phyloP scores from a whole-genome alignment of 768 basidiomycete genomes.

The Pleurotus tuoliensis region DNA sequence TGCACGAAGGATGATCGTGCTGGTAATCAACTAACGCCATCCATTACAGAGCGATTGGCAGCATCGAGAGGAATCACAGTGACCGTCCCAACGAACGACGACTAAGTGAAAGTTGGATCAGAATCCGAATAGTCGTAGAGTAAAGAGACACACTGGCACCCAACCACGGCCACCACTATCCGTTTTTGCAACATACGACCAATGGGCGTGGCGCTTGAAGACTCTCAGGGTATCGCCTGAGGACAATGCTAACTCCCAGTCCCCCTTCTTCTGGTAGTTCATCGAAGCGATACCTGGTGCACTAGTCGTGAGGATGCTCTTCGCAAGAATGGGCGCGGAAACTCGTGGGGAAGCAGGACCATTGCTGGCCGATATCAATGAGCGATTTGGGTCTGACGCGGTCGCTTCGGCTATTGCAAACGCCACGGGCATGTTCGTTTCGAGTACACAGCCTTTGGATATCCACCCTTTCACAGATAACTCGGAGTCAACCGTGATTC shows the following conservation, averaged over 20 bases:
- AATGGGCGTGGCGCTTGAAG: conserved; percentile 97
- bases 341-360: conserved; percentile 31
- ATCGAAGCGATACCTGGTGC: conserved; percentile 95
- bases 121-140: background rate
- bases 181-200: conserved; percentile 96
- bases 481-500: conserved; percentile 68
- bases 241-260: conserved; percentile 83
- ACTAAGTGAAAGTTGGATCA: conserved; percentile 32
- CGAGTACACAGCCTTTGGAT: conserved; percentile 93
- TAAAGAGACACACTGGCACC: conserved; percentile 68
- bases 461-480: conserved; percentile 91
- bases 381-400: conserved; percentile 37
- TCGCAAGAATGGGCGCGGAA: conserved; percentile 76
- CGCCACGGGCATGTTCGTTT: conserved; percentile 88
- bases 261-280: conserved; percentile 93
- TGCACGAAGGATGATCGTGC: no score
- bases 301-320: conserved; percentile 91
- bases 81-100: conserved; percentile 95
- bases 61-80: conserved; percentile 37
- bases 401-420: conserved; percentile 82
- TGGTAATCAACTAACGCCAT: no score
- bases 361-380: conserved; percentile 19
- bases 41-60: conserved; percentile 22
- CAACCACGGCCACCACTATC: conserved; percentile 92
- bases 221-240: conserved; percentile 89